A percentile compares a stretch with the other conserved stretches of the same genome.
Evolutionary conservation across 805 yeast species (phyloP).

Genomic region (Vanderwaltozyma yarrowii): DNA sequence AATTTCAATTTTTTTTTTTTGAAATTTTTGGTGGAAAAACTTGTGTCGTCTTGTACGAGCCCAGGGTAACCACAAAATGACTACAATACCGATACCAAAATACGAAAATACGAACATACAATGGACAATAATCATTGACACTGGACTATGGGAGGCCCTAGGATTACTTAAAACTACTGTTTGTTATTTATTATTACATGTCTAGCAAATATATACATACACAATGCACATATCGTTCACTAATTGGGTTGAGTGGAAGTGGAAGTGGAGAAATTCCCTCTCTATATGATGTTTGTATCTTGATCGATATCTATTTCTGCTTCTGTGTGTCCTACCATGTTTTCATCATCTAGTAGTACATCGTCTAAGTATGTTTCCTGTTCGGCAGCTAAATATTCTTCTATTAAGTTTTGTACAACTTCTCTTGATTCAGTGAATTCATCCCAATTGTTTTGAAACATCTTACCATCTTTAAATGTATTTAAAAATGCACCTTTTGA

Average conservation of each 20-base stretch:
- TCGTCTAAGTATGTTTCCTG: conserved; percentile 37
- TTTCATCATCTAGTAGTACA: conserved; percentile 28
- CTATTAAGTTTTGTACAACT: conserved; percentile 64
- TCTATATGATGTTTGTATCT: conserved; percentile 15
- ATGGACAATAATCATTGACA: no score
- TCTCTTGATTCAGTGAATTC: conserved; percentile 76
- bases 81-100: no score
- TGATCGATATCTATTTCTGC: conserved; percentile 22
- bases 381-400: conserved; percentile 65
- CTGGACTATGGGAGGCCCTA: no score
- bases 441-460: conserved; percentile 32
- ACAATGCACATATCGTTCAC: no score
- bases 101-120: no score
- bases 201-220: not conserved
- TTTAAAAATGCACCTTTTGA: conserved; percentile 76
- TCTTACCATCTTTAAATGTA: conserved; percentile 44
- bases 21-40: no score
- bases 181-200: not conserved
- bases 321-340: conserved; percentile 21
- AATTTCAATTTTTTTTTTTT: no score
- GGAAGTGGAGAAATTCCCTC: no score
- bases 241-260: no score
- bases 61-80: no score
- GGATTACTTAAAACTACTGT: no score
- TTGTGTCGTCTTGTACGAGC: no score